phyloP scores from a whole-genome alignment of 2,329 filamentous ascomycete genomes.

The Pestalotiopsis sp. region DNA sequence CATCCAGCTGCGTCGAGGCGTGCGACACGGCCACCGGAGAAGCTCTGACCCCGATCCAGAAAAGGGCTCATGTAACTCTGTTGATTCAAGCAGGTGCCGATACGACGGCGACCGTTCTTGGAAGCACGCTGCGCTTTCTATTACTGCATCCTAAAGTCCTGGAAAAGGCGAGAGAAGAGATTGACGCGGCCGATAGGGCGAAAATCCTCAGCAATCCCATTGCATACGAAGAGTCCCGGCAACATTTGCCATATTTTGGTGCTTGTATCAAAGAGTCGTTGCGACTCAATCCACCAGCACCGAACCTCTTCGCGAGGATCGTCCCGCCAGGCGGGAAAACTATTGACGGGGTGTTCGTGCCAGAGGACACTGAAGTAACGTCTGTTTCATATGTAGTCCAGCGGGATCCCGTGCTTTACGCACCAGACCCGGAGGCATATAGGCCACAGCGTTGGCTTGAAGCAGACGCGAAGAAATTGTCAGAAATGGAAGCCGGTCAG shows the following conservation, averaged over 20 bases:
- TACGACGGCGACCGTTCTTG: constrained; percentile 12
- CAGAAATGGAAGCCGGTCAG: constrained; percentile 18
- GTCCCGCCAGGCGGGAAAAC: constrained; percentile 15
- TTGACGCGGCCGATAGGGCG: constrained; percentile 4
- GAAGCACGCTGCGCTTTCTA: constrained; percentile 10
- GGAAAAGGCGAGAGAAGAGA: constrained; percentile 9
- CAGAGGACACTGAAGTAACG: constrained; percentile 31
- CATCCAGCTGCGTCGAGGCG: constrained; percentile 28
- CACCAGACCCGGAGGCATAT: constrained; percentile 32
- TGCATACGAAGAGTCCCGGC: constrained; percentile 17
- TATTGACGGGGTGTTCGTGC: constrained; percentile 14
- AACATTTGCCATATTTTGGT: constrained; percentile 20
- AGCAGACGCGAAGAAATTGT: not conserved
- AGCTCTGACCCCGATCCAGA: constrained; percentile 25
- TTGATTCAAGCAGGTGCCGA: constrained; percentile 16
- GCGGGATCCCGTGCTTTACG: constrained; percentile 30
- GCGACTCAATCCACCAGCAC: constrained; percentile 17
- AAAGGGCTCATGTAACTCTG: constrained; percentile 23
- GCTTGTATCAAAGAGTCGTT: constrained; percentile 21
- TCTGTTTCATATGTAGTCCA: constrained; percentile 33
- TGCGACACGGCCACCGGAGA: constrained; percentile 23
- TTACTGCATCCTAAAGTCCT: not conserved
- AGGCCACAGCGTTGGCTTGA: constrained; percentile 35
- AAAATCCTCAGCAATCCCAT: constrained; percentile 16
- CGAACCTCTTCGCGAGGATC: constrained; percentile 18